Evolutionary conservation across 768 basidiomycete species (phyloP), one percentile per base, ranked within the genome.

Genomic region (Tricholomella constricta): DNA sequence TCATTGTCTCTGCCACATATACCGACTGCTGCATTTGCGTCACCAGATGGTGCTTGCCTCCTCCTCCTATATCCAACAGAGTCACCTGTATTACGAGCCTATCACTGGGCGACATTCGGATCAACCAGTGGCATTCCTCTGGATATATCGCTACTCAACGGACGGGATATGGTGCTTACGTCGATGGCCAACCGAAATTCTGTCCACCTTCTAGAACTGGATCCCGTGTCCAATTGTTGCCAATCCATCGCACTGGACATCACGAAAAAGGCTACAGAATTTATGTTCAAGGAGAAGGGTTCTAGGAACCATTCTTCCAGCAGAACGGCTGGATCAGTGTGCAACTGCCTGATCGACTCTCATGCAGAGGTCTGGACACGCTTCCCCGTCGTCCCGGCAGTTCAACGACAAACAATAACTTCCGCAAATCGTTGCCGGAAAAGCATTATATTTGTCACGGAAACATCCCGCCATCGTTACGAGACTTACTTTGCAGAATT

Each of bases 91-190:
- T 25, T 79, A 4, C 72, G 66, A 2, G 76, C 76, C 0, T 83
- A 78, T 56, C 85, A 85, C 57, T 83, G 78, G 80, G 69, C 66
- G 9, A 80, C 81, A 1, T 83, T 86, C 52, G 85, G 84, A 2
- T 76, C 79, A 0, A 68, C 72, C 0, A 60, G 69, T 11, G 83
- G 82, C 17, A 77, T 76, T n/a, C 15, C 26, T 0, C 59, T 82
- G 0, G 59, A 71, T 15, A 49, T 78, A 19, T 69, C 65, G 0
- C 55, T 68, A n/a, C 51, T 59, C 5, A 44, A 56, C 7, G 61
- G 49, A 15, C 49, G 65, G 3, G 61, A 59, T 14, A 57, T 69
- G 14, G 41, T 62, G 36, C 8, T 80, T 12, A 83, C 82, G 0
- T 83, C 84, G 0, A 52, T 86, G 22, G 67, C 70, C 35, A 72